These are phyloP conservation scores for Claviceps cyperi DNA, from an alignment of 2,329 filamentous ascomycete species.

Conservation along the genomic window DNA sequence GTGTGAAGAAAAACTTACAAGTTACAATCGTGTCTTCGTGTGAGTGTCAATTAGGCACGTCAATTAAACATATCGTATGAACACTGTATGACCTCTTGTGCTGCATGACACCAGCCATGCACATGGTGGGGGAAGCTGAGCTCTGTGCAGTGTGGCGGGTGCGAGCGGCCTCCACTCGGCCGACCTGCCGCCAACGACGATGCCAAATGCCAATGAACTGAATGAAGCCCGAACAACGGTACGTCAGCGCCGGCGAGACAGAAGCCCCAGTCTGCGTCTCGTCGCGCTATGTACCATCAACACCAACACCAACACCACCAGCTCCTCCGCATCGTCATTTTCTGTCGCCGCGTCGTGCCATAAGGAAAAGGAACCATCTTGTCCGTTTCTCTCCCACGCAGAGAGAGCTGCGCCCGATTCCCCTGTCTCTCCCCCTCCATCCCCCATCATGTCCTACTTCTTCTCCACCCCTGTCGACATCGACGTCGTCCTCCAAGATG, in stretches of 20 bases:
- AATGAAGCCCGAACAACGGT: constrained; percentile 6
- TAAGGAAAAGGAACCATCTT: not conserved
- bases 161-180: not conserved
- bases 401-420: not conserved
- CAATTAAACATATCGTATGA: no score
- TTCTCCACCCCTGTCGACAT: constrained; percentile 98
- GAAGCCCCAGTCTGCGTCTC: constrained; percentile 1
- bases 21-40: no score
- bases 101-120: no score
- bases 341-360: not conserved
- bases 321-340: not conserved
- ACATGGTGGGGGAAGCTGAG: not conserved
- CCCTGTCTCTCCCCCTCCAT: not conserved
- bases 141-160: not conserved
- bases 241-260: constrained; percentile 18
- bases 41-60: no score
- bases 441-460: constrained; percentile 79
- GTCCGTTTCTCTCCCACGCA: not conserved
- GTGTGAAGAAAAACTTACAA: no score
- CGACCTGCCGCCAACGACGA: not conserved
- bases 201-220: not conserved
- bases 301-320: not conserved
- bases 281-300: not conserved
- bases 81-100: no score
- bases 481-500: constrained; percentile 92